These are phyloP conservation scores for Elymus sibiricus DNA, from an alignment of 176 grass and related monocot genomes.

Conservation along the genomic window DNA sequence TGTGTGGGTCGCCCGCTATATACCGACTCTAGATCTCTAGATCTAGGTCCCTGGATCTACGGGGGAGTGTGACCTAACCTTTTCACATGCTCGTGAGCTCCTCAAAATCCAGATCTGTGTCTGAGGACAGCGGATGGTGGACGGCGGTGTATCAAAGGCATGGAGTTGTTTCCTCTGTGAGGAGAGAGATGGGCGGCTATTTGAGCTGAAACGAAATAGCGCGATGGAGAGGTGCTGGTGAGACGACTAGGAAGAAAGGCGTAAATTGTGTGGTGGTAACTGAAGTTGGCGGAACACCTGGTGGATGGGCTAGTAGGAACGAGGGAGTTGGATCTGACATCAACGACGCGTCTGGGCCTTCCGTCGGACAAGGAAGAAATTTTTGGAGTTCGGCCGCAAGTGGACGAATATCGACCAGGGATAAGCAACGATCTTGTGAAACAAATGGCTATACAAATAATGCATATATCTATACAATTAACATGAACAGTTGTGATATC, in stretches of 20 bases:
- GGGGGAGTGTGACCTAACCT: background rate
- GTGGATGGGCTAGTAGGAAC: background rate
- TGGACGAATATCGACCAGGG: background rate
- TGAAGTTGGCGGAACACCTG: too few relatives aligned
- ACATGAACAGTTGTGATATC: background rate
- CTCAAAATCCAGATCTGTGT: background rate
- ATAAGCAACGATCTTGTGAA: too few relatives aligned
- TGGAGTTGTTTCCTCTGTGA: background rate
- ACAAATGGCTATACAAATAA: background rate
- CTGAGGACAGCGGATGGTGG: background rate
- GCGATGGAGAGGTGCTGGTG: background rate
- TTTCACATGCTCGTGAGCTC: background rate
- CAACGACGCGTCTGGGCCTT: background rate
- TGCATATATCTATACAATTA: background rate
- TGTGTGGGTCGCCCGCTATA: background rate
- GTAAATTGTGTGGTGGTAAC: too few relatives aligned
- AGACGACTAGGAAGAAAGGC: background rate
- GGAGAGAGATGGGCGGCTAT: background rate
- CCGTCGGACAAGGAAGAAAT: fast-evolving
- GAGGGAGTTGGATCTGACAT: background rate
- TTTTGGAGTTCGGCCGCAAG: fast-evolving
- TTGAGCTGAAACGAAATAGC: background rate
- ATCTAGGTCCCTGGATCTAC: background rate
- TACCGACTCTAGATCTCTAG: background rate
- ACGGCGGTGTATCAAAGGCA: background rate